Percentiles rank a stretch among this genome's conserved stretches.
Conservation (phyloP, 495 filamentous ascomycete species). For the Chlorociboria aeruginascens region DNA sequence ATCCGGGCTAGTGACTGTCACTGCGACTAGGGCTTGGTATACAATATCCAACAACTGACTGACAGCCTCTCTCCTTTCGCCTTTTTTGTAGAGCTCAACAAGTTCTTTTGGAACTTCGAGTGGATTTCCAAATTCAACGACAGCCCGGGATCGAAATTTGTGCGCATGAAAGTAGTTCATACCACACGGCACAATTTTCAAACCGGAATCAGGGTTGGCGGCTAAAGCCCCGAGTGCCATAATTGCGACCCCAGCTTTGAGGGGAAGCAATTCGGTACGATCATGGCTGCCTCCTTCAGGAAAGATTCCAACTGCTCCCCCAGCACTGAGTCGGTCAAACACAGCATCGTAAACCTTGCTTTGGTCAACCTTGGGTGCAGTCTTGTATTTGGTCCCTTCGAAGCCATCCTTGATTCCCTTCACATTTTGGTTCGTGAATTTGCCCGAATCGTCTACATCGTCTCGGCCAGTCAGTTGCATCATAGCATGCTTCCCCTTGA, state of each 20-base stretch:
- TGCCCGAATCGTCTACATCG: constrained; percentile 50
- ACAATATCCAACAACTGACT: constrained; percentile 72
- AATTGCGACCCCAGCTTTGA: constrained; percentile 96
- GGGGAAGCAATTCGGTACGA: constrained; percentile 78
- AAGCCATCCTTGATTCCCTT: constrained; percentile 47
- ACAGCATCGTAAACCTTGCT: constrained; percentile 88
- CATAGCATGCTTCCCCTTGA: constrained; percentile 57
- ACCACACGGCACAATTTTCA: constrained; percentile 97
- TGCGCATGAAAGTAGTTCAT: constrained; percentile 99
- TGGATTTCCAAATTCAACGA: constrained; percentile 88
- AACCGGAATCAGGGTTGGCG: constrained; percentile 76
- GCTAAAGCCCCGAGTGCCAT: constrained; percentile 93
- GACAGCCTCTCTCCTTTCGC: constrained; percentile 75
- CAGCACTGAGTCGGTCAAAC: constrained; percentile 64
- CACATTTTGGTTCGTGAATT: constrained; percentile 32
- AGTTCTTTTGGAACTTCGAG: constrained; percentile 71
- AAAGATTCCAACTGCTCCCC: constrained; percentile 93
- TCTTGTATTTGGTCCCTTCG: constrained; percentile 70
- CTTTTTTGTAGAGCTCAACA: constrained; percentile 73
- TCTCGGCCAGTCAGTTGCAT: constrained; percentile 68
- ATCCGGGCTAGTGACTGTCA: constrained; percentile 88
- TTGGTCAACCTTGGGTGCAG: constrained; percentile 90
- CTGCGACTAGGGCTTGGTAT: constrained; percentile 69
- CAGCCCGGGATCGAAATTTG: constrained; percentile 94
- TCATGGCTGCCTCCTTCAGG: constrained; percentile 97